phyloP scores from a whole-genome alignment of 2,329 filamentous ascomycete genomes.

The Talaromyces sp. region DNA sequence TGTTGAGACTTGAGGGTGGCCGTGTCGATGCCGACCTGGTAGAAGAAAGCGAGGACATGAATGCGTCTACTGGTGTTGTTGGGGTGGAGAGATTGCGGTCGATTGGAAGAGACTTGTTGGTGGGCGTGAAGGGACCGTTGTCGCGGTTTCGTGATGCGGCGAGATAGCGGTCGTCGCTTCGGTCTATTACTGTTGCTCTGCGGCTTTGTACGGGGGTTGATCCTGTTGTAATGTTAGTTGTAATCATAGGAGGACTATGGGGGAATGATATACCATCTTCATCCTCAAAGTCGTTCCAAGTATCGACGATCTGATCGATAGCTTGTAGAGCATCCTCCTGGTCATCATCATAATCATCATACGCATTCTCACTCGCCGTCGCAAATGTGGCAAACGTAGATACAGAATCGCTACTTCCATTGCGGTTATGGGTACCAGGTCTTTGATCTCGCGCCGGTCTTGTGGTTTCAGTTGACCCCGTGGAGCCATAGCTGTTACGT shows the following conservation, averaged over 20 bases:
- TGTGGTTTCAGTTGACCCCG: conserved; percentile 54
- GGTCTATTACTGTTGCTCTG: conserved; percentile 15
- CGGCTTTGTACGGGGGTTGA: conserved; percentile 19
- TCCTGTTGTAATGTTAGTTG: conserved; percentile 26
- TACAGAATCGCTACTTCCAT: conserved; percentile 58
- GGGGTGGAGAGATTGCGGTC: conserved; percentile 18
- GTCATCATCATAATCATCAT: conserved; percentile 26
- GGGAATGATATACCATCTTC: conserved; percentile 10
- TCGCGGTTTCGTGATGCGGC: not conserved
- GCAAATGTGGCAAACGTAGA: conserved; percentile 64
- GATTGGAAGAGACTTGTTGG: not conserved
- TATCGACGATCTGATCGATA: conserved; percentile 36
- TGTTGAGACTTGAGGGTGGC: conserved; percentile 39
- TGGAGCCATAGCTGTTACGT: conserved; percentile 41
- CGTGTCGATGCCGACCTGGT: conserved; percentile 6
- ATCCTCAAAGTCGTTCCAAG: conserved; percentile 32
- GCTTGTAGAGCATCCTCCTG: conserved; percentile 41
- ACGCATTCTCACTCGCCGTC: conserved; percentile 58
- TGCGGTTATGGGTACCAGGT: conserved; percentile 46
- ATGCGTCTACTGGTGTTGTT: conserved; percentile 21
- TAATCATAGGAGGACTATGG: not conserved
- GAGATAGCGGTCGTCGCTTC: conserved; percentile 7
- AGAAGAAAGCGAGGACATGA: conserved; percentile 20
- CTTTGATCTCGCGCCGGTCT: conserved; percentile 30
- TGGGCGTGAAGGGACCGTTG: conserved; percentile 16